Conservation (phyloP, 78 protist species). For the Speleostelium caveatum region DNA sequence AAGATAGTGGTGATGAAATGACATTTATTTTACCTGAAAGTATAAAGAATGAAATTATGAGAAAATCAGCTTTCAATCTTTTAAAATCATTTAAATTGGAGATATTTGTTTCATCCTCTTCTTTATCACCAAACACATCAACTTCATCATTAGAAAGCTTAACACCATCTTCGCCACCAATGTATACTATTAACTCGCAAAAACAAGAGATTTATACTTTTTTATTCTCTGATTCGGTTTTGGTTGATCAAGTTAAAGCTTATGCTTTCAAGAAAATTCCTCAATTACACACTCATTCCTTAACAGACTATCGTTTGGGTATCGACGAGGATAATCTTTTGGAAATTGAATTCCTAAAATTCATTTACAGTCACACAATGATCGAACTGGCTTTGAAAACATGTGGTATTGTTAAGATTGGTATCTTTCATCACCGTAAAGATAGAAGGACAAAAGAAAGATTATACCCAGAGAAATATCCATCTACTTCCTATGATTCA, state of each 20-base stretch:
- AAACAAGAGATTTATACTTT: constrained; percentile 42
- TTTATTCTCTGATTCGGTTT: constrained; percentile 38
- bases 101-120: neutral
- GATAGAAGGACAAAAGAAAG: constrained; percentile 36
- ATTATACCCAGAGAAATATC: constrained; percentile 31
- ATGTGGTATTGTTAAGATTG: constrained; percentile 61
- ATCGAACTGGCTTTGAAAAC: constrained; percentile 39
- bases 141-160: neutral
- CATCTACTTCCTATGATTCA: neutral
- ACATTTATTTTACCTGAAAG: constrained; percentile 20
- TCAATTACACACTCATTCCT: neutral
- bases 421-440: constrained; percentile 51
- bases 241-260: constrained; percentile 69
- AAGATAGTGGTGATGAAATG: constrained; percentile 14
- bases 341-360: constrained; percentile 69
- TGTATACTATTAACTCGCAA: too few species aligned
- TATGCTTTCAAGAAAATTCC: constrained; percentile 39
- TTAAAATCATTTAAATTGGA: constrained; percentile 55
- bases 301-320: constrained; percentile 56
- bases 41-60: constrained; percentile 55
- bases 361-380: constrained; percentile 50
- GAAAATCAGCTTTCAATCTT: constrained; percentile 20
- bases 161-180: neutral
- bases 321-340: constrained; percentile 59
- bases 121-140: neutral